A percentile compares a stretch with the other conserved stretches of the same genome.
phyloP scores from a whole-genome alignment of 2,329 filamentous ascomycete species.

The Verticillium tricorpus region DNA sequence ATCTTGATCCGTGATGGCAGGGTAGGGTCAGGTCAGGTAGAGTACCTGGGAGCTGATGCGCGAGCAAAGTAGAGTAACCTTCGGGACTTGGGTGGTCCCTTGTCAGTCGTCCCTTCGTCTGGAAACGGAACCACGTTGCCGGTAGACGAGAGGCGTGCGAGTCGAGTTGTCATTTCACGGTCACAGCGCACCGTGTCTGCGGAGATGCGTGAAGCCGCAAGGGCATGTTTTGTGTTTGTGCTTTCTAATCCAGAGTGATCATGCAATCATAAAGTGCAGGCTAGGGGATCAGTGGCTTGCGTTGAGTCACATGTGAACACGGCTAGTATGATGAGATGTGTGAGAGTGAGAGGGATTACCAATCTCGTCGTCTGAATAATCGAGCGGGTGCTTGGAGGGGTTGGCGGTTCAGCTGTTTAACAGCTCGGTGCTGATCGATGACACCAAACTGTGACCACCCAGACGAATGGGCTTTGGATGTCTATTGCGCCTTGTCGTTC shows the following conservation, averaged over 20 bases:
- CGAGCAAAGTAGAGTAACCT: too few species aligned
- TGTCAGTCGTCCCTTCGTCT: neutral
- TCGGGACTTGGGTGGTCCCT: too few species aligned
- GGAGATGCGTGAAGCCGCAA: neutral
- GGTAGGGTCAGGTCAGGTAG: too few species aligned
- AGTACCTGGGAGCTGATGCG: too few species aligned
- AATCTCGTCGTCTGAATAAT: neutral
- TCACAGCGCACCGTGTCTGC: neutral
- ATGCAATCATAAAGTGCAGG: neutral
- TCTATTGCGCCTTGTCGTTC: neutral
- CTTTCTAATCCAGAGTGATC: neutral
- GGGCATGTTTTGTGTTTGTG: neutral
- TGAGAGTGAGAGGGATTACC: neutral
- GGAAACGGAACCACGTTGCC: neutral
- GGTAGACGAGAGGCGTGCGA: neutral
- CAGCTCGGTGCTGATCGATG: neutral
- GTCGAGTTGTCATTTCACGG: neutral
- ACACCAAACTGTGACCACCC: neutral
- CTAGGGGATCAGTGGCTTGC: neutral
- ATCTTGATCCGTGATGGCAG: too few species aligned
- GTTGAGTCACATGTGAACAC: neutral
- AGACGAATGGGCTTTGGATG: neutral
- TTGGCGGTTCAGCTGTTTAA: neutral
- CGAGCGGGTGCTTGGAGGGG: neutral
- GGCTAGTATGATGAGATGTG: neutral